These are phyloP conservation scores for Zygosaccharomyces bailii DNA, from an alignment of 805 yeast genomes.

Conservation along the genomic window DNA sequence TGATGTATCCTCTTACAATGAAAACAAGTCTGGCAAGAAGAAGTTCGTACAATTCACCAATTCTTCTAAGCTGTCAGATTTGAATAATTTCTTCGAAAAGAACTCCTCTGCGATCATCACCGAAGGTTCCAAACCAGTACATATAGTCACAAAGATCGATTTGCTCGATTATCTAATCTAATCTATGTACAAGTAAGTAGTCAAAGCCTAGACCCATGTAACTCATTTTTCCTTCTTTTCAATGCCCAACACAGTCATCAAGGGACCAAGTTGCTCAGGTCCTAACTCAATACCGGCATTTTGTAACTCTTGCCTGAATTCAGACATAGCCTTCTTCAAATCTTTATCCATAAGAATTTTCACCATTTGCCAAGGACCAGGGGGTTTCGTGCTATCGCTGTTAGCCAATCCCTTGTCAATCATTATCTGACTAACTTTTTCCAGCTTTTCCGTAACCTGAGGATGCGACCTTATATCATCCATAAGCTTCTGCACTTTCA, in stretches of 20 bases:
- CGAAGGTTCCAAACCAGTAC: constrained; percentile 70
- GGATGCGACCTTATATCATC: constrained; percentile 27
- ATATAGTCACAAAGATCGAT: constrained; percentile 86
- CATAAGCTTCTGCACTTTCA: constrained; percentile 27
- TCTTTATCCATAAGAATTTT: constrained; percentile 30
- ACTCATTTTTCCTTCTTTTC: constrained; percentile 18
- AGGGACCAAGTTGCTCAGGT: constrained; percentile 29
- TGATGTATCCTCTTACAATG: constrained; percentile 58
- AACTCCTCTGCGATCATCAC: constrained; percentile 82
- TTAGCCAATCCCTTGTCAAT: constrained; percentile 22
- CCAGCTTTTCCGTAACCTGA: constrained; percentile 20
- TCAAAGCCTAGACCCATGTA: not conserved
- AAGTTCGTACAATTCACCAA: constrained; percentile 63
- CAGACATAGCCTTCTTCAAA: constrained; percentile 25
- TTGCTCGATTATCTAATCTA: constrained; percentile 48
- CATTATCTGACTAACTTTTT: constrained; percentile 23
- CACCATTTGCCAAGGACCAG: constrained; percentile 27
- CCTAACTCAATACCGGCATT: constrained; percentile 29
- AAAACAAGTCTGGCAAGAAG: constrained; percentile 61
- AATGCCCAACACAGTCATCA: constrained; percentile 30
- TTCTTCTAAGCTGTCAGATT: constrained; percentile 59
- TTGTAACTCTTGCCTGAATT: constrained; percentile 26
- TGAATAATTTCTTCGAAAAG: constrained; percentile 78
- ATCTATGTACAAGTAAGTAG: constrained; percentile 13
- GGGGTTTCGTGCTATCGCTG: constrained; percentile 19